Conservation (phyloP, 2,329 filamentous ascomycete genomes). For the Lachnellula cervina region DNA sequence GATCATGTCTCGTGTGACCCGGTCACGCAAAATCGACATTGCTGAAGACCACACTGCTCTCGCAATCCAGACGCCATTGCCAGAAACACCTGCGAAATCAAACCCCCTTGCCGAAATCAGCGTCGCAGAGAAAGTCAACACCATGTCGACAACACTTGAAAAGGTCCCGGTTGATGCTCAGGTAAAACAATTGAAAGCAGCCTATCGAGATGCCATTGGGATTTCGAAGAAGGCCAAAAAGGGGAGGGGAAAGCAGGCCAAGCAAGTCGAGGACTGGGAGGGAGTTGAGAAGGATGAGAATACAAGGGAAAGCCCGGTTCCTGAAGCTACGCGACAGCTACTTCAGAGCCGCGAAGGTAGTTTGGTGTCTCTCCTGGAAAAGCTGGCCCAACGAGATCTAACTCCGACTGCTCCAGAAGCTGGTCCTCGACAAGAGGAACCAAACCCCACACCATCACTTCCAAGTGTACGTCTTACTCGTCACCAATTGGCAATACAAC, state of each 20-base stretch:
- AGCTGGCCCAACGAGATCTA: slow-evolving; percentile 4
- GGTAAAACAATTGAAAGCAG: slow-evolving; percentile 30
- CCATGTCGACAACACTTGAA: slow-evolving; percentile 12
- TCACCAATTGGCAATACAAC: slow-evolving; percentile 24
- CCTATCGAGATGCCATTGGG: slow-evolving; percentile 30
- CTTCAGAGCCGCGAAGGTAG: slow-evolving; percentile 14
- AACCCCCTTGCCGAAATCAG: slow-evolving; percentile 15
- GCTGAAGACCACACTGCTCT: slow-evolving; percentile 26
- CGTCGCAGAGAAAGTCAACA: slow-evolving; percentile 17
- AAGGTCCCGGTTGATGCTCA: slow-evolving; percentile 22
- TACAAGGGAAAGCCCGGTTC: slow-evolving; percentile 1
- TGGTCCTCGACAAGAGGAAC: slow-evolving; percentile 2
- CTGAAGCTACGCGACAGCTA: slow-evolving; percentile 5
- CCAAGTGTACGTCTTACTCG: slow-evolving; percentile 22
- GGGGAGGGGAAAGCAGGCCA: slow-evolving; percentile 18
- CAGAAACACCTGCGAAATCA: slow-evolving; percentile 13
- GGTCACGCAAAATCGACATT: slow-evolving; percentile 28
- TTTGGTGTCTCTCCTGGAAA: slow-evolving; percentile 8
- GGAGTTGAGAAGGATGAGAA: slow-evolving; percentile 4
- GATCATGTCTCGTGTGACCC: slow-evolving; percentile 30
- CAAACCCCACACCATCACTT: neutral
- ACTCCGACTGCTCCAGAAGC: slow-evolving; percentile 8
- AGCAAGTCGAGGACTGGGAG: slow-evolving; percentile 16
- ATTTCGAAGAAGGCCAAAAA: slow-evolving; percentile 25
- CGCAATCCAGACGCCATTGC: slow-evolving; percentile 18